A percentile compares a stretch with the other conserved stretches of the same genome.
Evolutionary conservation across 2,329 filamentous ascomycete species (phyloP).

Genomic region (Colletotrichum abscissum): DNA sequence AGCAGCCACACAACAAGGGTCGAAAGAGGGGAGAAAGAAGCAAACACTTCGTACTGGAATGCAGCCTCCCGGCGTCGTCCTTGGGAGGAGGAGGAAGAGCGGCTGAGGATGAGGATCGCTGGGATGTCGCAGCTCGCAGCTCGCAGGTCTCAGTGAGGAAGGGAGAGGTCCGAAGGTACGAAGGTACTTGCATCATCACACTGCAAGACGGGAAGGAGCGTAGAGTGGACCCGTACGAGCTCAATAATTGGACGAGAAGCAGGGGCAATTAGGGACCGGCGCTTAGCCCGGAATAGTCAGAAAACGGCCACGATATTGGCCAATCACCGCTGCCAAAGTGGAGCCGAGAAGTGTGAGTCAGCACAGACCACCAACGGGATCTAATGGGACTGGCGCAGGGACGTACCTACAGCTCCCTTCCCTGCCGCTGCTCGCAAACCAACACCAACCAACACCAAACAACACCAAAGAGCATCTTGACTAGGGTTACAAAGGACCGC

Average conservation of each 20-base stretch:
- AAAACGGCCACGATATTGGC: neutral
- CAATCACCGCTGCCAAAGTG: neutral
- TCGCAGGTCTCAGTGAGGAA: neutral
- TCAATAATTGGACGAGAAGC: constrained; percentile 5
- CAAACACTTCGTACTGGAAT: neutral
- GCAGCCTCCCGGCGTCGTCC: neutral
- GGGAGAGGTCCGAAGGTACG: neutral
- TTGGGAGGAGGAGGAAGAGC: neutral
- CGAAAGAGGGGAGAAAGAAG: neutral
- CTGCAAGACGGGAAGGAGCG: neutral
- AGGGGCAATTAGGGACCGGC: neutral
- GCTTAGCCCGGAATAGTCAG: neutral
- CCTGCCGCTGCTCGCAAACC: neutral
- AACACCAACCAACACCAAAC: neutral
- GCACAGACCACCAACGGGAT: neutral
- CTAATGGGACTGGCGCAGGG: constrained; percentile 7
- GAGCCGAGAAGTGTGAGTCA: too few relatives aligned
- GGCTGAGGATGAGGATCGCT: neutral
- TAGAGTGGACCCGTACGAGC: neutral
- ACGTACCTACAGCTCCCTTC: neutral
- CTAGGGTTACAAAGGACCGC: too few relatives aligned
- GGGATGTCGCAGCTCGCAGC: neutral
- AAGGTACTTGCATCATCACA: neutral
- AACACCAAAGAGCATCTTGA: neutral
- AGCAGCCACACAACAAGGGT: too few relatives aligned